Percentiles rank a stretch among this genome's conserved stretches.
These are phyloP conservation scores for Clarireedia hainanense DNA, from an alignment of 2,329 filamentous ascomycete species.

Conservation along the genomic window DNA sequence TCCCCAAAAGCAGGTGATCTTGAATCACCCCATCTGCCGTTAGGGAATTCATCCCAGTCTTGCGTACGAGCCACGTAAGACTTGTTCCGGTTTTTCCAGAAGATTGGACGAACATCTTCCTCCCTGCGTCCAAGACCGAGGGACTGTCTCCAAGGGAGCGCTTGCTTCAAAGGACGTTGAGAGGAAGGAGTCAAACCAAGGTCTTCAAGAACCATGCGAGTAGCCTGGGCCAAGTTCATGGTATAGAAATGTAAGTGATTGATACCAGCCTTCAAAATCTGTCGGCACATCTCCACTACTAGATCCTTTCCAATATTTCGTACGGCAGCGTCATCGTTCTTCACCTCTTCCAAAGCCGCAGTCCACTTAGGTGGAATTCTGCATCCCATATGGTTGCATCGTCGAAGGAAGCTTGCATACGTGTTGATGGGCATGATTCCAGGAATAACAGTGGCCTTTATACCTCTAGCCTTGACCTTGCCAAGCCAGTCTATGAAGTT, in stretches of 20 bases:
- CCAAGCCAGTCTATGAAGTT: slow-evolving; percentile 88
- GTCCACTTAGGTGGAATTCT: slow-evolving; percentile 76
- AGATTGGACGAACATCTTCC: slow-evolving; percentile 95
- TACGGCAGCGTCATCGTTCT: slow-evolving; percentile 92
- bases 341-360: slow-evolving; percentile 77
- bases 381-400: slow-evolving; percentile 87
- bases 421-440: slow-evolving; percentile 94
- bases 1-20: slow-evolving; percentile 94
- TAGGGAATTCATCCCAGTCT: slow-evolving; percentile 98
- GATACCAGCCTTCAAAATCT: slow-evolving; percentile 74
- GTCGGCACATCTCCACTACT: slow-evolving; percentile 83
- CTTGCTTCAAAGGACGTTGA: slow-evolving; percentile 72
- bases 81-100: slow-evolving; percentile 96
- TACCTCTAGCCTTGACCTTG: slow-evolving; percentile 77
- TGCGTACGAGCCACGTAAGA: slow-evolving; percentile 93
- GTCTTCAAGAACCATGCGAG: slow-evolving; percentile 88
- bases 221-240: slow-evolving; percentile 95
- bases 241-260: slow-evolving; percentile 96
- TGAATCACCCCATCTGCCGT: slow-evolving; percentile 96
- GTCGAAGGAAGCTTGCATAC: slow-evolving; percentile 83
- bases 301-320: slow-evolving; percentile 81
- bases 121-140: slow-evolving; percentile 80
- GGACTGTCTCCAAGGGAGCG: slow-evolving; percentile 94
- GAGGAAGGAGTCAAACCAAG: slow-evolving; percentile 72
- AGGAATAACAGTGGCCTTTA: slow-evolving; percentile 74